Evolutionary conservation across 2,329 filamentous ascomycete species (phyloP).

Genomic region (Exophiala xenobiotica): DNA sequence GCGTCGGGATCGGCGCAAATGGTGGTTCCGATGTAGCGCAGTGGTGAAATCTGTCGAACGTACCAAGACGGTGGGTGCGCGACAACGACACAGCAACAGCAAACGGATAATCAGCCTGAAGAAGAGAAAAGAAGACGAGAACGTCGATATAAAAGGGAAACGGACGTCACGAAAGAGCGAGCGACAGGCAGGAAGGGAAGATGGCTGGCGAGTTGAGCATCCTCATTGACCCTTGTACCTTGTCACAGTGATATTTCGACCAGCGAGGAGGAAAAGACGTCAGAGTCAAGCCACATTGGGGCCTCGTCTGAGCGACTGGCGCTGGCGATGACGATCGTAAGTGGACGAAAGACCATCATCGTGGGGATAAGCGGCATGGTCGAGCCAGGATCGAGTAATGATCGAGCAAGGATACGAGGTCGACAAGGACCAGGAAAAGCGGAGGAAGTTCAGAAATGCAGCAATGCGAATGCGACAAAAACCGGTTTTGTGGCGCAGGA

Average conservation of each 20-base stretch:
- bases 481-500: too few species aligned
- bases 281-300: conserved; percentile 17
- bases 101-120: not conserved
- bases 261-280: conserved; percentile 7
- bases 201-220: conserved; percentile 3
- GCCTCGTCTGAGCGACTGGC: not conserved
- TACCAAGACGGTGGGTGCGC: not conserved
- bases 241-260: conserved; percentile 4
- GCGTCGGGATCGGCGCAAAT: not conserved
- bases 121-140: conserved; percentile 3
- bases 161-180: conserved; percentile 1
- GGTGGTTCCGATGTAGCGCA: not conserved
- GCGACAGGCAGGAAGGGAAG: not conserved
- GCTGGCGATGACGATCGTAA: not conserved
- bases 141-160: not conserved
- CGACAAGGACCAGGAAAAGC: too few species aligned
- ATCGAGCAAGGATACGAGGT: too few species aligned
- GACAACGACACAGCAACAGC: not conserved
- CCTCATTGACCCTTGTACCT: conserved; percentile 14
- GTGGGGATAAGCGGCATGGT: not conserved
- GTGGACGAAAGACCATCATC: not conserved
- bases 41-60: too few species aligned
- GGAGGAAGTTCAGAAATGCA: too few species aligned
- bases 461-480: too few species aligned
- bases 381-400: not conserved